Evolutionary conservation across 1,139 yeast genomes (phyloP), one percentile per base, ranked within the genome.

Genomic region (Yamadazyma buinensis): DNA sequence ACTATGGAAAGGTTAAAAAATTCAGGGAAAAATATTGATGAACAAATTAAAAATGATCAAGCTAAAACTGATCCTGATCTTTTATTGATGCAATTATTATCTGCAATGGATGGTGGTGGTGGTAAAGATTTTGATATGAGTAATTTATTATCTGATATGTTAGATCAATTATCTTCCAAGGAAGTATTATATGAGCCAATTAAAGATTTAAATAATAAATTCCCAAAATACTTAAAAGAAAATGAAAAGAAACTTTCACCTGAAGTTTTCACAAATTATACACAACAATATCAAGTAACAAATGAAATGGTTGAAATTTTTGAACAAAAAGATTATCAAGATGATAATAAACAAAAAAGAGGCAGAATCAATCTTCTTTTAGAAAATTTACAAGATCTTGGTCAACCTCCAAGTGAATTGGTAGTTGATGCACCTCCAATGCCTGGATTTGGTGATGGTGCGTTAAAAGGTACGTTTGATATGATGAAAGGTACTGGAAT

Each of bases 111-210:
- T 8, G 71, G 61, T 23, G 70, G 55, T 8, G 75, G 64, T 8
- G 68, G 59, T 17, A 82, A 75, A 19, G 73, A 67, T 40, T 58
- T 77, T 49, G 79, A 75, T 48, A 68, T 67, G 70, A 73, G 84
- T 34, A 77, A 79, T 42, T 67, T 90, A 29, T 67, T 90, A 43
- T 74, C 76, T 19, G 88, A 84, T 35, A 81, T 90, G 81, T 70
- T 92, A 51, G 83, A 81, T 41, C 94, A 87, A 55, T 72, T 92
- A 57, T 78, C 94, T 14, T 80, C 95, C 7, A 90, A 87, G 55
- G 94, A 83, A 38, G 86, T 90, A 21, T 68, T 92, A 32, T 90
- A 86, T 54, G 95, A 84, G 47, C 96, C 97, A 2, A 75, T 92
- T 61, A 84, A 81, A 51, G 95, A 87, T 41, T 71, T 90, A 57